Base-by-base conservation (phyloP, 2,329 filamentous ascomycete species). In the Neospermospora avenae region DNA sequence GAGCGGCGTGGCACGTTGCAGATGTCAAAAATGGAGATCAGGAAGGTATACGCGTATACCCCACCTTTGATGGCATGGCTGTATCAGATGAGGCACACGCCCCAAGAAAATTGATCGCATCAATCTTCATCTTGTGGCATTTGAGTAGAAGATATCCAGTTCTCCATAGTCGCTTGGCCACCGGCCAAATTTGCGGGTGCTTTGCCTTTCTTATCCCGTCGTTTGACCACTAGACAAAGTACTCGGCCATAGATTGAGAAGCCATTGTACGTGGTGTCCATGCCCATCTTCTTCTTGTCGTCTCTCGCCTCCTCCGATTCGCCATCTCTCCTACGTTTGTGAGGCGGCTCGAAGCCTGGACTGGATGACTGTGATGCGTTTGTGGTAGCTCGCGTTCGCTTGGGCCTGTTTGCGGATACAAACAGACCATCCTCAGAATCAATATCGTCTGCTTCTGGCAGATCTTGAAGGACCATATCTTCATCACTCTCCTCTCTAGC, bases 201-300 rank as follows among this genome's bases (percentile, higher is more conserved):
- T 65, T 70, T 74, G 49, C 74, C 73, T 66, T 76, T 81, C 66
- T 75, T 78, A 51, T 86, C 88, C 63, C 88, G 86, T 72, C 88
- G 90, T 74, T 86, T 87, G 70, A 99, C 87, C 8, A 99, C 89
- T 60, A 99, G 81, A 74, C 93, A 98, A 25, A 99, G 79, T 49
- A 96, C 91, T 67, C 91, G 89, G 11, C 95, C 92, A 76, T 96
- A 96, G 71, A 99, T 97, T 69, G 89, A 90, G 76, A 98, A 98
- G 8, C 95, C 93, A 70, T 98, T 92, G 75, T 98, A 99, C 14
- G 86, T 87, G 25, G 93, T 95, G 63, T 89, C 87, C 78, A 97
- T 84, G 20, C 83, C 84, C 68, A 96, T 77, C 74, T 97, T 98
- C 79, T 99, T 97, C 77, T 97, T 96, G 70, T 96, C 89, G 59